Base-by-base conservation (phyloP, 306 rosid species). In the Luffa acutangula region DNA sequence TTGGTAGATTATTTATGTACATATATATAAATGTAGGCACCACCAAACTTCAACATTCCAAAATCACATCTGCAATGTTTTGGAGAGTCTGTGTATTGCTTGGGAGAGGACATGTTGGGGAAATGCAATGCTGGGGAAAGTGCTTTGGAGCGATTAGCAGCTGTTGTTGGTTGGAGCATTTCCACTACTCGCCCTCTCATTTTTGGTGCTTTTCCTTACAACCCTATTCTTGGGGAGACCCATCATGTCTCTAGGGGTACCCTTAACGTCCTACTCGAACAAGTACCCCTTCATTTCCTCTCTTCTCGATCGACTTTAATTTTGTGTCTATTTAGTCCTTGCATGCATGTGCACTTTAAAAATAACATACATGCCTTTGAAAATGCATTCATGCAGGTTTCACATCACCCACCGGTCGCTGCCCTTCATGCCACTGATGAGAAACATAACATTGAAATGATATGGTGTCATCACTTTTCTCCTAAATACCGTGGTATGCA, bases 401-500 rank as follows among this genome's bases (percentile, higher is more conserved):
- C 97, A 34, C 86, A 89, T 81, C 87, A 92, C 78, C 98, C 98
- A 33, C 97, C 98, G 0, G 90, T 94, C 4, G 80, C 93, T 81
- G 97, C 97, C 0, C 93, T 94, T 14, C 93, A 87, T 67, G 97
- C 97, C 84, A 94, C 97, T 1, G 92, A 92, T 70, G 92, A 89
- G 69, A 88, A 86, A 82, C 88, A 88, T 79, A 87, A 86, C 83
- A 57, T 92, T 62, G 93, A 94, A 80, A 75, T 91, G 80, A 65
- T 87, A 58, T 91, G 93, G 95, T 94, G 92, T 81, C 92, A 87
- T 21, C 81, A 82, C 80, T 78, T 89, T 54, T 71, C 69, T 62
- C 90, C 97, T 13, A 88, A 84, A 77, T 91, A 89, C 63, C 75
- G 67, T 33, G 98, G 98, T 91, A 18, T 9, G 17, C 7, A 3